Evolutionary conservation across 1,139 yeast species (phyloP).

Genomic region (Pneumocystis sp.): DNA sequence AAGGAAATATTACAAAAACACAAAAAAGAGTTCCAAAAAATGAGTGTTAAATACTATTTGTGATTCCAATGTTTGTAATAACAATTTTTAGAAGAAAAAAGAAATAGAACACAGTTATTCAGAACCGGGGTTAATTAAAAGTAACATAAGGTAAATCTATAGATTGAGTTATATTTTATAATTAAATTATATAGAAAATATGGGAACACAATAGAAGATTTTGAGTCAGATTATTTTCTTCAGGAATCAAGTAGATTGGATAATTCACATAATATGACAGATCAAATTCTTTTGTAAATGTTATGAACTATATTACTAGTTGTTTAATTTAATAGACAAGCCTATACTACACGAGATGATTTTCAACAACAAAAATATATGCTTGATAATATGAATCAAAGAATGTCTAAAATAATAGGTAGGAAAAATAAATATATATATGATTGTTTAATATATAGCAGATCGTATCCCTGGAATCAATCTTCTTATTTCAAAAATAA

Average conservation of each 20-base stretch:
- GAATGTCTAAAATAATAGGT: constrained; percentile 46
- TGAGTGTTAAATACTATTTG: constrained; percentile 23
- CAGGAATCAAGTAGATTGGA: constrained; percentile 66
- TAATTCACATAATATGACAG: constrained; percentile 60
- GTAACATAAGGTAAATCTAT: constrained; percentile 41
- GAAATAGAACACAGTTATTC: constrained; percentile 59
- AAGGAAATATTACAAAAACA: constrained; percentile 63
- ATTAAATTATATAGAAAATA: constrained; percentile 12
- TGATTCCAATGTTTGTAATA: not conserved
- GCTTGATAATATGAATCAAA: constrained; percentile 49
- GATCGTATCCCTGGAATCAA: constrained; percentile 63
- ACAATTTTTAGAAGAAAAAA: constrained; percentile 50
- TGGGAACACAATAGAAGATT: constrained; percentile 12
- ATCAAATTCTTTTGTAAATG: constrained; percentile 41
- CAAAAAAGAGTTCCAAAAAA: constrained; percentile 43
- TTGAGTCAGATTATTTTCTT: constrained; percentile 53
- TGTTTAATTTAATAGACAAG: constrained; percentile 33
- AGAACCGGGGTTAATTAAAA: constrained; percentile 44
- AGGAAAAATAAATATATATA: constrained; percentile 7
- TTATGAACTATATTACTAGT: not conserved
- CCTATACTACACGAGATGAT: constrained; percentile 80
- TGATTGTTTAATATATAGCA: not conserved
- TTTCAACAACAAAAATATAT: constrained; percentile 54
- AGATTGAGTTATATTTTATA: constrained; percentile 10
- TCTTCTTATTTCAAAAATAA: constrained; percentile 60